Percentiles rank a stretch among this genome's conserved stretches.
phyloP scores from a whole-genome alignment of 1,284 basidiomycete species.

The Moesziomyces parantarcticus region DNA sequence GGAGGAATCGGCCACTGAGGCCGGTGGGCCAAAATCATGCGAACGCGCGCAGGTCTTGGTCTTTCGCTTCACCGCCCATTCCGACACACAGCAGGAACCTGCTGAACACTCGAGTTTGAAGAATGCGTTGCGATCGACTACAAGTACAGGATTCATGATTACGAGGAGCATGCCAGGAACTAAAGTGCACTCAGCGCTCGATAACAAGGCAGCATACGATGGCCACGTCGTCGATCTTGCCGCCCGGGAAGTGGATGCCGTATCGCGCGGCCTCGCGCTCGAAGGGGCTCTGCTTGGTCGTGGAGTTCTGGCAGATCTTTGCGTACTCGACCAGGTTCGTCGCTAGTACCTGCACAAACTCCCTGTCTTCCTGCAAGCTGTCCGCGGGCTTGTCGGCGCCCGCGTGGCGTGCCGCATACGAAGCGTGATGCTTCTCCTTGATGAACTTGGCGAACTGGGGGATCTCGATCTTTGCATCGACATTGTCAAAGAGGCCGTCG shows the following conservation, averaged over 20 bases:
- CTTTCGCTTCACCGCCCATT: no score
- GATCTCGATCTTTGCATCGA: slow-evolving; percentile 75
- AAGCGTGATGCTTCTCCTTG: slow-evolving; percentile 60
- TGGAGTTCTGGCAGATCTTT: slow-evolving; percentile 69
- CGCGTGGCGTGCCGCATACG: slow-evolving; percentile 24
- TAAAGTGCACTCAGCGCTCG: slow-evolving; percentile 53
- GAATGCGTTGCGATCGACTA: neutral
- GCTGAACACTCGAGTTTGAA: neutral
- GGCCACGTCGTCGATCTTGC: slow-evolving; percentile 71
- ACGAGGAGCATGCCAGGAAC: neutral
- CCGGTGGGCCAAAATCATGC: no score
- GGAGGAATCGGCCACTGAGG: no score
- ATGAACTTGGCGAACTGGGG: slow-evolving; percentile 62
- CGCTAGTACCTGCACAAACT: slow-evolving; percentile 58
- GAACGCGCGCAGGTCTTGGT: no score
- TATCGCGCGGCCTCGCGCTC: slow-evolving; percentile 63
- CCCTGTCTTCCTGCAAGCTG: slow-evolving; percentile 52
- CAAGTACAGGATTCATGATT: neutral
- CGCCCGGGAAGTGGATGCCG: slow-evolving; percentile 68
- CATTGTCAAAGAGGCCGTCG: slow-evolving; percentile 87
- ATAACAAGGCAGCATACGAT: slow-evolving; percentile 70
- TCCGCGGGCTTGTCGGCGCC: slow-evolving; percentile 22
- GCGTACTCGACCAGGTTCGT: slow-evolving; percentile 57
- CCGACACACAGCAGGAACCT: no score
- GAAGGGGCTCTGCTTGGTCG: slow-evolving; percentile 75